These are phyloP conservation scores for Williopsis jadinii DNA, from an alignment of 1,139 yeast species.

Conservation along the genomic window DNA sequence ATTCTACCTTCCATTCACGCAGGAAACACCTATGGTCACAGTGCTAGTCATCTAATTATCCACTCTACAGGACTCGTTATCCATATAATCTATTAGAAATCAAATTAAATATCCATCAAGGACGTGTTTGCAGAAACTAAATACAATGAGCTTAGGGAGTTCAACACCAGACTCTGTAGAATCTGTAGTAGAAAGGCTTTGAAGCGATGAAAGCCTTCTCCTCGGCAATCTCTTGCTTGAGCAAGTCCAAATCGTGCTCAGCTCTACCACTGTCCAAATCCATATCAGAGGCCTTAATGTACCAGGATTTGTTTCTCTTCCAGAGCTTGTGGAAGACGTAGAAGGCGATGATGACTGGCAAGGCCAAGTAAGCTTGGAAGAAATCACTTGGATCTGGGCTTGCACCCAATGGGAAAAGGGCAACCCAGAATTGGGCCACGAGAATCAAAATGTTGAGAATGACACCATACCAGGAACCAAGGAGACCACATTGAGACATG, in stretches of 20 bases:
- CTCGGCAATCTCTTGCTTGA: slow-evolving; percentile 38
- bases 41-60: no score
- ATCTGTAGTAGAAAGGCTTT: slow-evolving; percentile 29
- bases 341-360: slow-evolving; percentile 38
- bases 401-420: slow-evolving; percentile 55
- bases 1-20: no score
- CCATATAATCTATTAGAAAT: neutral
- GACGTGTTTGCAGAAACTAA: neutral
- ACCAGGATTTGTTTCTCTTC: slow-evolving; percentile 33
- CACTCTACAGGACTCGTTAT: no score
- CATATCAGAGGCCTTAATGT: slow-evolving; percentile 31
- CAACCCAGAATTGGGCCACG: slow-evolving; percentile 68
- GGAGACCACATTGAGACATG: slow-evolving; percentile 56
- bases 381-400: slow-evolving; percentile 40
- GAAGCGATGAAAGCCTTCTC: slow-evolving; percentile 33
- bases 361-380: slow-evolving; percentile 28
- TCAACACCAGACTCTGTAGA: slow-evolving; percentile 42
- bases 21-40: no score
- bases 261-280: slow-evolving; percentile 47
- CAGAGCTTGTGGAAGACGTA: slow-evolving; percentile 35
- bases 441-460: slow-evolving; percentile 49
- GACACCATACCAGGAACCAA: slow-evolving; percentile 59
- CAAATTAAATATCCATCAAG: neutral
- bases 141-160: no score
- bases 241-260: slow-evolving; percentile 38